Evolutionary conservation across 768 basidiomycete species (phyloP).

Genomic region (Tylopilus vinaceipallidus): DNA sequence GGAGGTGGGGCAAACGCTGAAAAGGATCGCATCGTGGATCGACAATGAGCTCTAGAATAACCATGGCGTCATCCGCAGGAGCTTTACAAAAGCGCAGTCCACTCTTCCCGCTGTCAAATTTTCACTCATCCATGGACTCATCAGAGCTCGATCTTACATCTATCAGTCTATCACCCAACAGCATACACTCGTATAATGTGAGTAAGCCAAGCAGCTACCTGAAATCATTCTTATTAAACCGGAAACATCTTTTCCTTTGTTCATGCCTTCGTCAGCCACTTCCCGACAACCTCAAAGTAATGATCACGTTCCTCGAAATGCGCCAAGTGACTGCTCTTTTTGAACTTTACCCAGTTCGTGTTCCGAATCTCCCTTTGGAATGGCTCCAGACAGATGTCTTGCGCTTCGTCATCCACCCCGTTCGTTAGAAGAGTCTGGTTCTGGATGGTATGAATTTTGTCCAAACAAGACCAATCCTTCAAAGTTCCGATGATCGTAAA

Average conservation of each 20-base stretch:
- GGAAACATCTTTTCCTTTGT: no score
- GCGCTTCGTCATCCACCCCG: constrained; percentile 38
- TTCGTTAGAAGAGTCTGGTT: constrained; percentile 41
- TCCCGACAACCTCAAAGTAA: constrained; percentile 18
- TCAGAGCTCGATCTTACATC: no score
- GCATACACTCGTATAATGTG: no score
- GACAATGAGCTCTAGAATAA: constrained; percentile 1
- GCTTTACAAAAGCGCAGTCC: not conserved
- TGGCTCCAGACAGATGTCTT: constrained; percentile 33
- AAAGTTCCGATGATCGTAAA: constrained; percentile 41
- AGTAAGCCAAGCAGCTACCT: no score
- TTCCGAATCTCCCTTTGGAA: constrained; percentile 34
- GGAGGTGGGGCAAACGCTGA: constrained; percentile 48
- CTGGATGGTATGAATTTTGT: constrained; percentile 39
- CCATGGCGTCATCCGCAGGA: not conserved
- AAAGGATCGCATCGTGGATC: constrained; percentile 50
- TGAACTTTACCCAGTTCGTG: constrained; percentile 36
- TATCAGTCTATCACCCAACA: no score
- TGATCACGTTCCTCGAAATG: constrained; percentile 16
- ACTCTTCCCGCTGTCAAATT: no score
- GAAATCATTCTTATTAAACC: no score
- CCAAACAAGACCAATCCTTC: constrained; percentile 46
- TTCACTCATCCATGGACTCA: not conserved
- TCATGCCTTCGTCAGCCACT: constrained; percentile 11
- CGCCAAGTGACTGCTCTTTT: constrained; percentile 20